Evolutionary conservation across 2,329 filamentous ascomycete species (phyloP).

Genomic region (Ceratocystis harringtonii): DNA sequence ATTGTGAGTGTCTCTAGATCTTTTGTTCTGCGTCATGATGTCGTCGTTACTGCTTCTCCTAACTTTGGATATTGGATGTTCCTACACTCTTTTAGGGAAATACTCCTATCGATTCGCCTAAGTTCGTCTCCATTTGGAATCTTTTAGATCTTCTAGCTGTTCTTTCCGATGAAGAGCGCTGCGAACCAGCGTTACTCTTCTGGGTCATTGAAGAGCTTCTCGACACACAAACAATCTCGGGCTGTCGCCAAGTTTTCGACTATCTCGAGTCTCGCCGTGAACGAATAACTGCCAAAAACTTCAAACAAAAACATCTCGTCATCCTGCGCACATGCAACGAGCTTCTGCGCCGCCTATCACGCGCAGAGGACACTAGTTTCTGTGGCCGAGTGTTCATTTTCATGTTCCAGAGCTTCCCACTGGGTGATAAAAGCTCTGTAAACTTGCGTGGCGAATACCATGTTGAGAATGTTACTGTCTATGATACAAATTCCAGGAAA

Average conservation of each 20-base stretch:
- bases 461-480: slow-evolving; percentile 81
- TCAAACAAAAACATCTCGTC: slow-evolving; percentile 70
- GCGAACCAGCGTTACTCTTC: slow-evolving; percentile 67
- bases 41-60: no score
- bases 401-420: slow-evolving; percentile 91
- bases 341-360: slow-evolving; percentile 78
- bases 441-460: slow-evolving; percentile 95
- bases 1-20: slow-evolving; percentile 42
- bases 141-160: slow-evolving; percentile 82
- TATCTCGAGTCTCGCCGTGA: slow-evolving; percentile 89
- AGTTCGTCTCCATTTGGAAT: slow-evolving; percentile 81
- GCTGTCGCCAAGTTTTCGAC: slow-evolving; percentile 82
- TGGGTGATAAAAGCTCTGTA: slow-evolving; percentile 93
- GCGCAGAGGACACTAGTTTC: slow-evolving; percentile 92
- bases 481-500: slow-evolving; percentile 41
- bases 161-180: slow-evolving; percentile 65
- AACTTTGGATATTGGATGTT: no score
- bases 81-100: slow-evolving; percentile 34
- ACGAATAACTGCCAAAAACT: slow-evolving; percentile 65
- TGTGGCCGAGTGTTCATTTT: slow-evolving; percentile 97
- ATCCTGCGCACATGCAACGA: slow-evolving; percentile 94
- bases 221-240: slow-evolving; percentile 87
- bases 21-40: no score
- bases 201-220: slow-evolving; percentile 89
- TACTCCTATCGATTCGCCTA: slow-evolving; percentile 58